Evolutionary conservation across 2,329 filamentous ascomycete genomes (phyloP).

Genomic region (Cryoendolithus antarcticus): DNA sequence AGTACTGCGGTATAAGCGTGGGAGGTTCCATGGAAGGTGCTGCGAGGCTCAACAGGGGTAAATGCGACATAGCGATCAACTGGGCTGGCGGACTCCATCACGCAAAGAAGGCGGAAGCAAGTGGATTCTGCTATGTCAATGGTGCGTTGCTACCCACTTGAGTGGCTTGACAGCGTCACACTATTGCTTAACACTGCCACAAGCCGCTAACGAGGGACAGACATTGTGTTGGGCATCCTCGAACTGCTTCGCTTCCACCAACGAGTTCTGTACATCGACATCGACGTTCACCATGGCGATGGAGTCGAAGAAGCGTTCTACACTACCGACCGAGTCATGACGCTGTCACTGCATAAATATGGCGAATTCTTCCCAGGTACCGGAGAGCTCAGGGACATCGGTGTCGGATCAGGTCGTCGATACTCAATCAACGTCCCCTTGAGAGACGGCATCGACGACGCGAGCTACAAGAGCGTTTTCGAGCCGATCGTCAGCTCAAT

Average conservation of each 20-base stretch:
- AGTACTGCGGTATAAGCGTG: conserved; percentile 58
- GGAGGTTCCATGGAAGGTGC: conserved; percentile 60
- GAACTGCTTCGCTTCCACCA: conserved; percentile 53
- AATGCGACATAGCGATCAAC: conserved; percentile 52
- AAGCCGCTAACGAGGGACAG: conserved; percentile 22
- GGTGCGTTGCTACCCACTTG: conserved; percentile 17
- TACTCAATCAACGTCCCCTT: conserved; percentile 59
- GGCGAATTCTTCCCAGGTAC: conserved; percentile 61
- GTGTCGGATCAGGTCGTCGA: conserved; percentile 52
- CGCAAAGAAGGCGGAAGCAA: conserved; percentile 36
- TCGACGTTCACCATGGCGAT: conserved; percentile 56
- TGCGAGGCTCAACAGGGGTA: conserved; percentile 52
- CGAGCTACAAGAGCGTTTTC: conserved; percentile 55
- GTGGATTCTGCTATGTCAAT: conserved; percentile 37
- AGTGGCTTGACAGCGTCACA: conserved; percentile 1
- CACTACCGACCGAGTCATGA: conserved; percentile 60
- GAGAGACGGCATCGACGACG: conserved; percentile 55
- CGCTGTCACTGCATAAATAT: conserved; percentile 59
- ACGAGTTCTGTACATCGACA: conserved; percentile 54
- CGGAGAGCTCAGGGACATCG: conserved; percentile 55
- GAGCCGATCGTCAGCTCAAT: conserved; percentile 55
- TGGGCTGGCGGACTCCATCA: conserved; percentile 38
- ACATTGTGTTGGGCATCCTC: conserved; percentile 54
- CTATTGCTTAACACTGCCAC: too few species aligned
- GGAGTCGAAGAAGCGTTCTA: conserved; percentile 62